Evolutionary conservation across 2,329 filamentous ascomycete genomes (phyloP).

Genomic region (Colletotrichum chlorophyti): DNA sequence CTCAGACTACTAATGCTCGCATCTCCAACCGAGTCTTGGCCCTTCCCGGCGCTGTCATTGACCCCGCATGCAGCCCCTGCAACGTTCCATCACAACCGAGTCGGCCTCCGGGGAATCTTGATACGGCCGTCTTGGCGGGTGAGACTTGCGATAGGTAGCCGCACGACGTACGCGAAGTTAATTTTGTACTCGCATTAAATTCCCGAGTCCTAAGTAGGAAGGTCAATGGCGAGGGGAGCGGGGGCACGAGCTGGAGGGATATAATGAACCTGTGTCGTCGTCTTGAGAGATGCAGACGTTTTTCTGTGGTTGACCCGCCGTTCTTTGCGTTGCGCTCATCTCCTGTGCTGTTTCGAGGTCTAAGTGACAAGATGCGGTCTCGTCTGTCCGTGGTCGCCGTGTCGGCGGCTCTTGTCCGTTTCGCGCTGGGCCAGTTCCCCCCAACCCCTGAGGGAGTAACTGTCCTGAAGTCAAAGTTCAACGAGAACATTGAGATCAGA

Average conservation of each 20-base stretch:
- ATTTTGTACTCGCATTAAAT: not conserved
- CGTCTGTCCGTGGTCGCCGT: not conserved
- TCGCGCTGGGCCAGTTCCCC: constrained; percentile 31
- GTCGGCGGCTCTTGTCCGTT: constrained; percentile 36
- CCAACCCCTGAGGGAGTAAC: constrained; percentile 40
- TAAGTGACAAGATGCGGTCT: not conserved
- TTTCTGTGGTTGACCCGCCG: too few relatives aligned
- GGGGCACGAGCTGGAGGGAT: not conserved
- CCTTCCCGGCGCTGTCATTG: not conserved
- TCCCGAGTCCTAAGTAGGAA: constrained; percentile 16
- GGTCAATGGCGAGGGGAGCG: not conserved
- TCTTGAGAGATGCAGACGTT: too few relatives aligned
- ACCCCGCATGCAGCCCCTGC: constrained; percentile 17
- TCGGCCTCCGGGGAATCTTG: not conserved
- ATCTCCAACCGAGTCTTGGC: constrained; percentile 10
- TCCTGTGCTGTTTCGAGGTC: too few relatives aligned
- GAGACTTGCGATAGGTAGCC: too few relatives aligned
- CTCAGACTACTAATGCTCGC: not conserved
- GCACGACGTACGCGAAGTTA: not conserved
- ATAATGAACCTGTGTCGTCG: not conserved
- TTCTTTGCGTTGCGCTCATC: too few relatives aligned
- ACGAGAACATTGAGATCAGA: constrained; percentile 64
- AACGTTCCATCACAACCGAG: not conserved
- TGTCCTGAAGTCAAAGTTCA: constrained; percentile 60
- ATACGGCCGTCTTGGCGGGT: constrained; percentile 14